Conservation (phyloP, 306 rosid genomes). For the Hylodesmum podocarpum region DNA sequence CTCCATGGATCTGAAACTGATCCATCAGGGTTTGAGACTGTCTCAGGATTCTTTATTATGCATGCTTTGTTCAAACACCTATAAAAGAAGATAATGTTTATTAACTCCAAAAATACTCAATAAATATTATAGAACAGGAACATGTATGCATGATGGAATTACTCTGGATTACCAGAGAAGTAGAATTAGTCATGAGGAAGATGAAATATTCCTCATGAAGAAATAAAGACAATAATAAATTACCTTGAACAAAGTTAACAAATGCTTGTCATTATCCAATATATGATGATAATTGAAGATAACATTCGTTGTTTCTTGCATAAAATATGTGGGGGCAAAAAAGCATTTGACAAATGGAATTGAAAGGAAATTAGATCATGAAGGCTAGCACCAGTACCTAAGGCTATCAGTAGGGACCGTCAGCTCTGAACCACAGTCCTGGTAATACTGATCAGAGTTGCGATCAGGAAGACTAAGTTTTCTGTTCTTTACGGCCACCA, state of each 20-base stretch:
- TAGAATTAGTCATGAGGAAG: neutral
- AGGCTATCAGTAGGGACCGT: slow-evolving; percentile 37
- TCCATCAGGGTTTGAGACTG: slow-evolving; percentile 33
- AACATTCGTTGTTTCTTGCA: neutral
- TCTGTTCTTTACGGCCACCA: slow-evolving; percentile 42
- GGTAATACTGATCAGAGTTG: slow-evolving; percentile 33
- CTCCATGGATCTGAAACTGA: slow-evolving; percentile 47
- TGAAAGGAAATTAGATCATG: neutral
- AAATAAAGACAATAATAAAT: neutral
- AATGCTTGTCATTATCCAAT: neutral
- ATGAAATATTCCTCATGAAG: neutral
- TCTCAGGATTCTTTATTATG: slow-evolving; percentile 28
- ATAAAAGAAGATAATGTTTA: slow-evolving; percentile 7
- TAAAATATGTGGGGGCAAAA: neutral
- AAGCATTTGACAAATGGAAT: neutral
- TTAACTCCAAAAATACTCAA: neutral
- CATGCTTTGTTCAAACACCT: slow-evolving; percentile 61
- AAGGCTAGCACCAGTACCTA: slow-evolving; percentile 32
- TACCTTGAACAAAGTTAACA: neutral
- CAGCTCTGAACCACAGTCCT: slow-evolving; percentile 19
- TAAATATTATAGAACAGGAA: neutral
- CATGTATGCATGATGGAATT: neutral
- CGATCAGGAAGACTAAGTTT: slow-evolving; percentile 23
- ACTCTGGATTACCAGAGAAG: neutral
- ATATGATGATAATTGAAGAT: neutral